Conservation (phyloP, 352 stramenopile genomes). For the Pythium periplocum region DNA sequence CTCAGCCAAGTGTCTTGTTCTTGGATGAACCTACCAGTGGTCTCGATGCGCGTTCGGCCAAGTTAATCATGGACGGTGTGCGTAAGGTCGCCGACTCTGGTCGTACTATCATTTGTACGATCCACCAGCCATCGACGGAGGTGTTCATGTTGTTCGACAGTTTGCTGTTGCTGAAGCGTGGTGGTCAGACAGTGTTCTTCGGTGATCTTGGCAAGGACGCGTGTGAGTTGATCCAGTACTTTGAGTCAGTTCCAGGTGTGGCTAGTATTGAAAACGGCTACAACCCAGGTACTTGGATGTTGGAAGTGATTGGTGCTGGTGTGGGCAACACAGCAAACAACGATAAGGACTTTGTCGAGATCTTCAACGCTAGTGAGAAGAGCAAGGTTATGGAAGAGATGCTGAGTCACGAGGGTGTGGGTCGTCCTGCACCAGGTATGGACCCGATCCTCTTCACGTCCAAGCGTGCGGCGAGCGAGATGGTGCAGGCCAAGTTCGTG, state of each 20-base stretch:
- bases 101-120: conserved; percentile 76
- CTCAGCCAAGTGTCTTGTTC: conserved; percentile 71
- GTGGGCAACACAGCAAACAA: neutral
- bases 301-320: conserved; percentile 43
- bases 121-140: conserved; percentile 74
- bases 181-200: conserved; percentile 6
- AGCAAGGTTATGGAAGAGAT: conserved; percentile 3
- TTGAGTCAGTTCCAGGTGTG: conserved; percentile 44
- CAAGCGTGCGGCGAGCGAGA: conserved; percentile 11
- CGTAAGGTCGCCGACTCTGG: conserved; percentile 38
- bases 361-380: conserved; percentile 8
- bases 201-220: conserved; percentile 36
- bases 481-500: conserved; percentile 4
- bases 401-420: conserved; percentile 7
- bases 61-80: conserved; percentile 59
- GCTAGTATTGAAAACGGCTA: conserved; percentile 32
- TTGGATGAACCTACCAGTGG: conserved; percentile 48
- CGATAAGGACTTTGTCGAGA: conserved; percentile 4
- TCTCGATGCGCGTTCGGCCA: conserved; percentile 35
- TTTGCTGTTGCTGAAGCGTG: conserved; percentile 19
- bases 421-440: conserved; percentile 4
- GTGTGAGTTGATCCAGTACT: conserved; percentile 28
- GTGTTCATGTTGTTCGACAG: conserved; percentile 77
- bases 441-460: too few relatives aligned
- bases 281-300: conserved; percentile 83